Evolutionary conservation across 495 filamentous ascomycete species (phyloP).

Genomic region (Penicillium arizonense): DNA sequence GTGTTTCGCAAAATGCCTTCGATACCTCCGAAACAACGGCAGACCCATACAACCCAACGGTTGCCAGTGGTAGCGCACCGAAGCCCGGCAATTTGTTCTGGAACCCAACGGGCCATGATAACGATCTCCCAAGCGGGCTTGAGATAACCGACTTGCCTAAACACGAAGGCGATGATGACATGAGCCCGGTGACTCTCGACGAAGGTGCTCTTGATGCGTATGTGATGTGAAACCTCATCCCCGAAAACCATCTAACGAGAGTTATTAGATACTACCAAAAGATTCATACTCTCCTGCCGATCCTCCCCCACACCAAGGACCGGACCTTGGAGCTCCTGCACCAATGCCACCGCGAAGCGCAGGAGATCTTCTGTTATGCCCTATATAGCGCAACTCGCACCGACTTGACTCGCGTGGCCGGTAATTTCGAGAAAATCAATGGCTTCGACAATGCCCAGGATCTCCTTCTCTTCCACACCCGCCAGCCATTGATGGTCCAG

Average conservation of each 20-base stretch:
- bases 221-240: slow-evolving; percentile 11
- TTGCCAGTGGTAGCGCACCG: slow-evolving; percentile 27
- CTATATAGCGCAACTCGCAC: slow-evolving; percentile 52
- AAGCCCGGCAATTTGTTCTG: slow-evolving; percentile 42
- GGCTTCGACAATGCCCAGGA: slow-evolving; percentile 45
- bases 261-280: slow-evolving; percentile 61
- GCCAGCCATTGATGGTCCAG: slow-evolving; percentile 40
- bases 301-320: slow-evolving; percentile 66
- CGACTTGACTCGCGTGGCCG: slow-evolving; percentile 34
- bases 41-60: slow-evolving; percentile 40
- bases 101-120: slow-evolving; percentile 34
- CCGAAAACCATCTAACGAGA: slow-evolving; percentile 14
- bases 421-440: slow-evolving; percentile 39
- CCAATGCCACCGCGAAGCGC: slow-evolving; percentile 57
- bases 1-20: slow-evolving; percentile 39
- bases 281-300: slow-evolving; percentile 72
- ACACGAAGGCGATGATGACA: slow-evolving; percentile 39
- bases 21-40: slow-evolving; percentile 39
- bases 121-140: slow-evolving; percentile 34
- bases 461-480: slow-evolving; percentile 54
- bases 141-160: slow-evolving; percentile 38
- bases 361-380: slow-evolving; percentile 71
- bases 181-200: slow-evolving; percentile 41
- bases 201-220: slow-evolving; percentile 45
- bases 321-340: slow-evolving; percentile 60